These are phyloP conservation scores for Pyrenophora teres DNA, from an alignment of 2,329 filamentous ascomycete genomes.

Conservation along the genomic window DNA sequence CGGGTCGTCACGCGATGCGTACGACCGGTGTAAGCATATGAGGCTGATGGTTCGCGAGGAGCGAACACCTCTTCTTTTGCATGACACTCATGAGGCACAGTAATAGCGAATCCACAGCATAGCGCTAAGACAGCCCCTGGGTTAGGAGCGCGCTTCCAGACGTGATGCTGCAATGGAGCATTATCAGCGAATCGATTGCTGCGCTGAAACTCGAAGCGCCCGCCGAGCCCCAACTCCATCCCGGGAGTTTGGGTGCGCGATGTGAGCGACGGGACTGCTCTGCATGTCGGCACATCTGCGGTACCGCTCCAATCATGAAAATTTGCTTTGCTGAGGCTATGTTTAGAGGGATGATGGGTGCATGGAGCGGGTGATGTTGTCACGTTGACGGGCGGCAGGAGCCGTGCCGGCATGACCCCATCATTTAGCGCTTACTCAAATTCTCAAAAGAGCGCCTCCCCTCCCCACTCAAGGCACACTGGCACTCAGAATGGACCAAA, in stretches of 20 bases:
- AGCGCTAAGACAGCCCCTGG: slow-evolving; percentile 11
- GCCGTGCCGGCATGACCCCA: slow-evolving; percentile 2
- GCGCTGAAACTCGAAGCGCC: slow-evolving; percentile 34
- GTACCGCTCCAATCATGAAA: background rate
- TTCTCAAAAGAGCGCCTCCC: background rate
- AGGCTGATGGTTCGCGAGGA: slow-evolving; percentile 29
- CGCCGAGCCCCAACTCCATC: slow-evolving; percentile 7
- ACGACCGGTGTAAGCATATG: slow-evolving; percentile 8
- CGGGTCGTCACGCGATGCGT: slow-evolving; percentile 8
- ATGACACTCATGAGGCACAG: slow-evolving; percentile 29
- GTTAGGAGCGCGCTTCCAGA: slow-evolving; percentile 30
- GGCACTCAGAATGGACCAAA: background rate
- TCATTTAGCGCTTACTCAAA: background rate
- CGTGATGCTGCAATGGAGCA: slow-evolving; percentile 3
- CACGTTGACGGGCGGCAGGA: background rate
- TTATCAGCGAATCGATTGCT: slow-evolving; percentile 31
- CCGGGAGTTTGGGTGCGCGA: slow-evolving; percentile 1
- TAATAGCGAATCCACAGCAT: slow-evolving; percentile 23
- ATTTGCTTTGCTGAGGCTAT: background rate
- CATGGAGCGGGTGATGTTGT: background rate
- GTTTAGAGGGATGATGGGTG: background rate
- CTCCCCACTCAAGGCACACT: background rate
- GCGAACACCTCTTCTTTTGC: slow-evolving; percentile 33
- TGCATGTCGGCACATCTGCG: background rate
- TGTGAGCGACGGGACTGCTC: background rate